Evolutionary conservation across 805 yeast species (phyloP).

Genomic region (Suhomyces canberraensis): DNA sequence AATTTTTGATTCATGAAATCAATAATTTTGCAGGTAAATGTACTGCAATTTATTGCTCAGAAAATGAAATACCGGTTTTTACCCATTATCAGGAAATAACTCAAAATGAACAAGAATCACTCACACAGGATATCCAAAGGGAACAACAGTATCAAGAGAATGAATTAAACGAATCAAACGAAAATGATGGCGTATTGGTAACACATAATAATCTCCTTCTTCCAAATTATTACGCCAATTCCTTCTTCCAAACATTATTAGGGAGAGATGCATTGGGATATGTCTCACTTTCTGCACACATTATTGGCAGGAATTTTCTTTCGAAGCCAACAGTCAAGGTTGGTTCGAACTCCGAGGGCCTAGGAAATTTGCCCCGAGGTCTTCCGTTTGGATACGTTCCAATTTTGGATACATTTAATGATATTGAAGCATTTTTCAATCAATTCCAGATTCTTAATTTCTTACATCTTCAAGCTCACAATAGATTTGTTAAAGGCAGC

Average conservation of each 20-base stretch:
- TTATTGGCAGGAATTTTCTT: slow-evolving; percentile 34
- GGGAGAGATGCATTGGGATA: slow-evolving; percentile 34
- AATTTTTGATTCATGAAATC: slow-evolving; percentile 26
- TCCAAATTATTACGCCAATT: slow-evolving; percentile 33
- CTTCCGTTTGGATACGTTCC: slow-evolving; percentile 27
- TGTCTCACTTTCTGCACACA: slow-evolving; percentile 30
- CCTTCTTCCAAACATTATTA: slow-evolving; percentile 36
- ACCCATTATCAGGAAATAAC: slow-evolving; percentile 18
- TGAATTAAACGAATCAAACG: background rate
- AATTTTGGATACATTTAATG: slow-evolving; percentile 19
- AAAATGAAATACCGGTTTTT: slow-evolving; percentile 16
- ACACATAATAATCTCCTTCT: slow-evolving; percentile 33
- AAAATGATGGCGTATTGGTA: slow-evolving; percentile 26
- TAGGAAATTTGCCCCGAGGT: slow-evolving; percentile 24
- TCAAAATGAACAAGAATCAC: slow-evolving; percentile 12
- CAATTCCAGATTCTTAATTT: slow-evolving; percentile 38
- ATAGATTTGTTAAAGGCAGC: slow-evolving; percentile 5
- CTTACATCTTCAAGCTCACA: slow-evolving; percentile 17
- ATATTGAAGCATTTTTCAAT: slow-evolving; percentile 28
- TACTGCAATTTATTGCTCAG: slow-evolving; percentile 20
- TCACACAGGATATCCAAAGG: slow-evolving; percentile 1
- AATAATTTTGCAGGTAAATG: slow-evolving; percentile 23
- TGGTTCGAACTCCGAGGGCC: slow-evolving; percentile 4
- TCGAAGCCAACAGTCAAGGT: slow-evolving; percentile 13
- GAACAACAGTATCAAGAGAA: background rate